Base-by-base conservation (phyloP, 2,329 filamentous ascomycete species). In the Emergomyces orientalis region DNA sequence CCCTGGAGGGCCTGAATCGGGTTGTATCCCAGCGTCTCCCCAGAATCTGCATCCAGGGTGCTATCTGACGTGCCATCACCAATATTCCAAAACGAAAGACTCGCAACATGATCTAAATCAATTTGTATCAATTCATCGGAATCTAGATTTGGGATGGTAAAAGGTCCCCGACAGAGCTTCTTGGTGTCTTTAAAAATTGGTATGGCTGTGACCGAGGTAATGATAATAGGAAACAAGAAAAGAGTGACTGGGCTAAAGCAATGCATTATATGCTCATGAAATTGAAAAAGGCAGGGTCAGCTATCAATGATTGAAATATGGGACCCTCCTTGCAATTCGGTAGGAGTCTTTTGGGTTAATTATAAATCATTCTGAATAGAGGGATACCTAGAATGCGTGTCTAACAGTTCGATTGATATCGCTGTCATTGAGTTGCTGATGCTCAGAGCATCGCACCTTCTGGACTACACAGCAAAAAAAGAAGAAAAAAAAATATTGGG, bases 1-100 rank as follows among this genome's bases (percentile, higher is more conserved):
- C 2, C 61, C 37, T 51, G 25, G 8, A 9, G 7, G 30, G 43
- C 14, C 13, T 25, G 17, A 4, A 43, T 54, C 6, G 65, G 65
- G 37, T 62, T 62, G 47, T 61, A 67, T 7, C 56, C 66, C 5
- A 57, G 37, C 8, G 67, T 69, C 17, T 61, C 62, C 3, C 65
- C 67, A n/a, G 63, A 65, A 25, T 64, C 51, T 27, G 13, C 45
- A 25, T 61, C 57, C 19, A 63, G 32, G 32, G 8, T 60, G 4
- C 56, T 45, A 13, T 51, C 59, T 39, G 61, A 49, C 22, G 19
- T 22, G 25, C 22, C 25, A 39, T 47, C n/a, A 22, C 25, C 32
- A 27, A 22, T 56, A 51, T 62, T 62, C 65, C 66, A 65, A 34
- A 63, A 65, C 7, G 60, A 45, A 7, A 43, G 37, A 7, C 41